Percentiles rank a stretch among this genome's conserved stretches.
These are phyloP conservation scores for Populus deltoides DNA, from an alignment of 345 rosid species.

Conservation along the genomic window DNA sequence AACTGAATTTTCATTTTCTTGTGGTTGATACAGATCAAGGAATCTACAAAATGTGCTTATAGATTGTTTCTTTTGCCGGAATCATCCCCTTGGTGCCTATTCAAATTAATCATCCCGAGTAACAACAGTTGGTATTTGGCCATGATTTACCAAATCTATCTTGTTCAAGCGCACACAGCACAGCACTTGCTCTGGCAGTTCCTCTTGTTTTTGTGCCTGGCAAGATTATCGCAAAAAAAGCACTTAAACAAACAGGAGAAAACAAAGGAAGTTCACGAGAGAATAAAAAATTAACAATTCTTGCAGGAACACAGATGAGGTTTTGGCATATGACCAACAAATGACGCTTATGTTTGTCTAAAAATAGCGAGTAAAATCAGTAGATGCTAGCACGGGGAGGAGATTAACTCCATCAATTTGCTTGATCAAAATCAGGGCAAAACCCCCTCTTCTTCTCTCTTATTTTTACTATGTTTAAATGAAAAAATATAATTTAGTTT, in stretches of 20 bases:
- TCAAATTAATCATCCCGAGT: slow-evolving; percentile 30
- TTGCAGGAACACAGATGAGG: too few species aligned
- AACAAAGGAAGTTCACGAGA: too few species aligned
- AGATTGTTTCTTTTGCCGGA: not conserved
- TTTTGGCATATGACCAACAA: too few species aligned
- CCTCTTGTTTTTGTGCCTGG: slow-evolving; percentile 83
- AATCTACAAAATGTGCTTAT: not conserved
- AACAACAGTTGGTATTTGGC: slow-evolving; percentile 65
- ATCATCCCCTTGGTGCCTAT: not conserved
- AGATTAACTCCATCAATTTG: too few species aligned
- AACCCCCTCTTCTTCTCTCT: too few species aligned
- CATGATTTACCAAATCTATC: slow-evolving; percentile 65
- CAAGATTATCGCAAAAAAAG: not conserved
- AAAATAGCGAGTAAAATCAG: too few species aligned
- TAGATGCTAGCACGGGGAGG: too few species aligned
- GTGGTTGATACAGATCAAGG: not conserved
- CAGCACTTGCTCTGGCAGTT: slow-evolving; percentile 76
- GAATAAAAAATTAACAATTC: too few species aligned
- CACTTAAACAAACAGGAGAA: not conserved
- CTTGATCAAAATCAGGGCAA: too few species aligned
- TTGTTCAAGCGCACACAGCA: slow-evolving; percentile 69
- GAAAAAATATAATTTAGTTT: too few species aligned
- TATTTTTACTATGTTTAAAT: too few species aligned
- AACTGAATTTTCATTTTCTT: not conserved
- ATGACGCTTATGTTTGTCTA: too few species aligned